A percentile compares a stretch with the other conserved stretches of the same genome.
Conservation (phyloP, 805 yeast species). For the Spencermartinsiella europaea region DNA sequence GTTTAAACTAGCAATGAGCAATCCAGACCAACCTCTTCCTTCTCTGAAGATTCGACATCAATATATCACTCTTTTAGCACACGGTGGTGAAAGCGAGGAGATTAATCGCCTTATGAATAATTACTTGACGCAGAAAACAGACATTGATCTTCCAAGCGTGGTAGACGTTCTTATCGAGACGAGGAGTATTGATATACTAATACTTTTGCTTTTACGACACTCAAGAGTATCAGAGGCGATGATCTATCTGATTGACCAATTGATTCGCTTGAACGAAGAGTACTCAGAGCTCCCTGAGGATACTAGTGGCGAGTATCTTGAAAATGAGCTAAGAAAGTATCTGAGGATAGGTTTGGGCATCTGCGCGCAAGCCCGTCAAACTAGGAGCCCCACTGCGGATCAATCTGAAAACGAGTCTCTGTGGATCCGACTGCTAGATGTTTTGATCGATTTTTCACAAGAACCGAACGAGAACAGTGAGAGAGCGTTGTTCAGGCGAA, state of each 20-base stretch:
- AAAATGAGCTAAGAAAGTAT: constrained; percentile 16
- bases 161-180: constrained; percentile 26
- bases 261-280: constrained; percentile 17
- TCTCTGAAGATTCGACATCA: constrained; percentile 14
- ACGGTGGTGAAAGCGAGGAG: constrained; percentile 20
- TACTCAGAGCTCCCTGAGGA: constrained; percentile 6
- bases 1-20: constrained; percentile 13
- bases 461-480: constrained; percentile 2
- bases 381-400: not conserved
- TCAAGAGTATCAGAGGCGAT: constrained; percentile 26
- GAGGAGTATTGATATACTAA: constrained; percentile 26
- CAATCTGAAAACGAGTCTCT: constrained; percentile 22
- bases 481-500: constrained; percentile 9
- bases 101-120: constrained; percentile 25
- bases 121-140: constrained; percentile 27
- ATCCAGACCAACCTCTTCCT: constrained; percentile 11
- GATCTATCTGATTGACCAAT: constrained; percentile 27
- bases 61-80: constrained; percentile 19
- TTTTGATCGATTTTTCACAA: constrained; percentile 30
- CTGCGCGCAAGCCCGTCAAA: constrained; percentile 15
- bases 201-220: constrained; percentile 22
- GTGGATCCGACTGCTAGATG: constrained; percentile 38
- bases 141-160: constrained; percentile 26
- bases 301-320: not conserved
- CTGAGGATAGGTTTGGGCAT: constrained; percentile 21